These are phyloP conservation scores for Trichosporon coremiiforme DNA, from an alignment of 1,284 basidiomycete species.

Conservation along the genomic window DNA sequence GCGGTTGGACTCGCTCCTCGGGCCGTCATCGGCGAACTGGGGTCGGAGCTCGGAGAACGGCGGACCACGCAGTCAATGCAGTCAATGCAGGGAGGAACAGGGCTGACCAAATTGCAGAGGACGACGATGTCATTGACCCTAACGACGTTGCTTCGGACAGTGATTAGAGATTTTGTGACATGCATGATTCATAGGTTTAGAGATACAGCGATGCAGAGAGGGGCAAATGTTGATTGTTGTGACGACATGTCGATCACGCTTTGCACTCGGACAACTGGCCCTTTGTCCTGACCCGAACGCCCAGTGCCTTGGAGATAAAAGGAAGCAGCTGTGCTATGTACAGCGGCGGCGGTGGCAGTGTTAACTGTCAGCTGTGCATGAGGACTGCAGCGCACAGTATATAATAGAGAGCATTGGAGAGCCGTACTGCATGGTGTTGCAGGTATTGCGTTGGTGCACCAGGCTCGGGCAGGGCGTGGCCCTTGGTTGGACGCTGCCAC, in stretches of 20 bases:
- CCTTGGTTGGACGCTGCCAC: slow-evolving; percentile 14
- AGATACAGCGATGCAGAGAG: background rate
- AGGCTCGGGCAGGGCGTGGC: background rate
- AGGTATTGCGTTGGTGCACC: background rate
- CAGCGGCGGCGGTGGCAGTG: background rate
- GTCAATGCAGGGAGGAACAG: too few relatives aligned
- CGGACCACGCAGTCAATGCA: background rate
- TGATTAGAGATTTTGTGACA: slow-evolving; percentile 31
- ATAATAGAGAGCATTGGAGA: background rate
- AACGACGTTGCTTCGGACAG: slow-evolving; percentile 54
- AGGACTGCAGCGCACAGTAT: background rate
- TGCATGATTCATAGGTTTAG: slow-evolving; percentile 8
- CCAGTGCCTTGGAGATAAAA: background rate
- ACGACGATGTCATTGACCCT: slow-evolving; percentile 50
- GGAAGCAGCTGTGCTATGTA: background rate
- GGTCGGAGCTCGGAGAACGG: background rate
- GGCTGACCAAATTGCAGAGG: slow-evolving; percentile 32
- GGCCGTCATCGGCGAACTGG: too few relatives aligned
- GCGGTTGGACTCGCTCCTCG: too few relatives aligned
- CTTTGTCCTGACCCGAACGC: background rate
- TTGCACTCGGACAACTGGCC: background rate
- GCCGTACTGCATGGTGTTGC: background rate
- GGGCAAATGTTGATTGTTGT: background rate
- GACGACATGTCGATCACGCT: background rate
- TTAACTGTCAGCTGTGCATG: background rate